These are phyloP conservation scores for Knufia petricola DNA, from an alignment of 2,329 filamentous ascomycete genomes.

Conservation along the genomic window DNA sequence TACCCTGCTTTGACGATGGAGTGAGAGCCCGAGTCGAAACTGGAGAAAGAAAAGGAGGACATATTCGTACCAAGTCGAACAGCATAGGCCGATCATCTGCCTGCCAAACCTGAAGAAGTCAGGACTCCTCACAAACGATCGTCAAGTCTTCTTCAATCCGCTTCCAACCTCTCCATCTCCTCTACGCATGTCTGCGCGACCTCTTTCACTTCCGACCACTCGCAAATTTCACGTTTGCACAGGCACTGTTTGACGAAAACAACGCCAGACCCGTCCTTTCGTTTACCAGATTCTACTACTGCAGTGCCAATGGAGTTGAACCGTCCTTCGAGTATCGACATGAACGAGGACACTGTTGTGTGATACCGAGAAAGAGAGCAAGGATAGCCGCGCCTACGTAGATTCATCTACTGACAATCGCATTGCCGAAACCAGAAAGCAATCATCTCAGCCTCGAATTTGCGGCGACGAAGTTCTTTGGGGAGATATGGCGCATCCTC, in stretches of 20 bases:
- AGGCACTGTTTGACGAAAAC: neutral
- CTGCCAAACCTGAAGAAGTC: neutral
- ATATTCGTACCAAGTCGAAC: neutral
- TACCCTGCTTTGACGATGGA: neutral
- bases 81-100: neutral
- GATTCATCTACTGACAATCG: conserved; percentile 4
- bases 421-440: neutral
- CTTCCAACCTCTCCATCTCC: neutral
- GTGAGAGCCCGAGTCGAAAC: neutral
- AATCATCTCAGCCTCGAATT: conserved; percentile 14
- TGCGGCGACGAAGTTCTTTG: conserved; percentile 23
- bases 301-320: conserved; percentile 21
- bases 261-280: neutral
- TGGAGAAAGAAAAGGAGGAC: neutral
- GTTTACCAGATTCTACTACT: neutral
- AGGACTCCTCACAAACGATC: neutral
- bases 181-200: neutral
- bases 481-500: conserved; percentile 21
- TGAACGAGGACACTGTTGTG: conserved; percentile 18
- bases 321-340: conserved; percentile 16
- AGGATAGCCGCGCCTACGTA: conserved; percentile 12
- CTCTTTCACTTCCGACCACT: neutral
- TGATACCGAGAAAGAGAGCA: conserved; percentile 15
- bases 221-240: neutral
- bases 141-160: conserved; percentile 6